These are phyloP conservation scores for Pyrenochaeta sp. DNA, from an alignment of 2,329 filamentous ascomycete species.

Conservation along the genomic window DNA sequence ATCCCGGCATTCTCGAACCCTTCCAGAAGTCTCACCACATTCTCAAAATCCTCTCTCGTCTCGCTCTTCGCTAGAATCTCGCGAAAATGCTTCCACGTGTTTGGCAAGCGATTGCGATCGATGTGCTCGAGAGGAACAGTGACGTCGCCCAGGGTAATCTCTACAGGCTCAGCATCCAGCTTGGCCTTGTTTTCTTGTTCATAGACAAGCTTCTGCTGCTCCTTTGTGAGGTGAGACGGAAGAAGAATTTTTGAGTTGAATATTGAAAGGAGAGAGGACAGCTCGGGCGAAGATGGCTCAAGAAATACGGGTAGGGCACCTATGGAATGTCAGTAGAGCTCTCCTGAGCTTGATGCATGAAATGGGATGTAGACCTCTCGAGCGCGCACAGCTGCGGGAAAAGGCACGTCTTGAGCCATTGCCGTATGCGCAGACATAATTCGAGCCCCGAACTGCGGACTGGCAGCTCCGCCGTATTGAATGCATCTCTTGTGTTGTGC, in stretches of 20 bases:
- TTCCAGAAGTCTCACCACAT: constrained; percentile 43
- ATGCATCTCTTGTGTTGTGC: constrained; percentile 35
- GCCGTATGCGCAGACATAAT: constrained; percentile 13
- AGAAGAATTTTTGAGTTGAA: constrained; percentile 57
- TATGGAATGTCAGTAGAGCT: constrained; percentile 17
- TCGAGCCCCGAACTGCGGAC: constrained; percentile 27
- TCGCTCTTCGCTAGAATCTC: constrained; percentile 24
- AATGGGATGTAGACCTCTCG: constrained; percentile 30
- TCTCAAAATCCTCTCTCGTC: constrained; percentile 46
- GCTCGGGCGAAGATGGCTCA: constrained; percentile 51
- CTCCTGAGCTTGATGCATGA: background rate
- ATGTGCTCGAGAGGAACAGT: constrained; percentile 46
- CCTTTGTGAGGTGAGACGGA: constrained; percentile 52
- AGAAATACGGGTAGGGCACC: constrained; percentile 53
- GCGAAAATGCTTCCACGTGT: constrained; percentile 16
- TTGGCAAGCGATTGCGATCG: constrained; percentile 30
- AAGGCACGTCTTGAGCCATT: constrained; percentile 42
- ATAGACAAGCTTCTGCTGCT: constrained; percentile 55
- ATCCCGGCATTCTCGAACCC: constrained; percentile 40
- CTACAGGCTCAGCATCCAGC: constrained; percentile 54
- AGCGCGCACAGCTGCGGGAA: constrained; percentile 30
- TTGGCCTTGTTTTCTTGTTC: constrained; percentile 49
- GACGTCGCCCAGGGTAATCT: constrained; percentile 52
- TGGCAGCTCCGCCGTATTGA: constrained; percentile 41
- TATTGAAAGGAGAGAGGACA: constrained; percentile 50